phyloP scores from a whole-genome alignment of 1,284 basidiomycete species.

The Taiwanofungus camphoratus region DNA sequence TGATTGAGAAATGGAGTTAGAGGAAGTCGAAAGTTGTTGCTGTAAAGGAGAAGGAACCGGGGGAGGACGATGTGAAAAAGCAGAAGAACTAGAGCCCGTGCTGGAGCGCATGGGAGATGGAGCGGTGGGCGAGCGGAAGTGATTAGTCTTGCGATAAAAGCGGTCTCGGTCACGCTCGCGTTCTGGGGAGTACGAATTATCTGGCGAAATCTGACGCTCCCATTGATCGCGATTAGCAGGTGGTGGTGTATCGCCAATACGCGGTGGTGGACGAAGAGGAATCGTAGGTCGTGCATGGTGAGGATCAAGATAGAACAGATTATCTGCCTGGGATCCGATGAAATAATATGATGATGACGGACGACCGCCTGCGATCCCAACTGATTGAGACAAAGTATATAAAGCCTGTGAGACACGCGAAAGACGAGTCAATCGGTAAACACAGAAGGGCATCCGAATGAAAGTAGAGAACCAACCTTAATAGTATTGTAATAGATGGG shows the following conservation, averaged over 20 bases:
- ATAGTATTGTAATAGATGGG: constrained; percentile 92
- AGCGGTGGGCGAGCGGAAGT: constrained; percentile 40
- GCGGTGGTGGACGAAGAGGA: constrained; percentile 56
- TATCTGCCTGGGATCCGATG: constrained; percentile 86
- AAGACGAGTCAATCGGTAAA: not conserved
- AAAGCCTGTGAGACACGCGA: constrained; percentile 47
- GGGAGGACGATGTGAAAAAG: constrained; percentile 47
- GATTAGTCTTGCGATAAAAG: constrained; percentile 28
- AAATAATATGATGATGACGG: constrained; percentile 98
- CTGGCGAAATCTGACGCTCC: constrained; percentile 24
- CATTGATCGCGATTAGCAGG: constrained; percentile 6
- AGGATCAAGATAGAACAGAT: constrained; percentile 94
- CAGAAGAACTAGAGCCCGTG: constrained; percentile 49
- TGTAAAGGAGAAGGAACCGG: constrained; percentile 60
- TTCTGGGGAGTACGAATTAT: constrained; percentile 19
- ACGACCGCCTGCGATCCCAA: constrained; percentile 93
- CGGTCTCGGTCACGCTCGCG: constrained; percentile 22
- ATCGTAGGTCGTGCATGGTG: constrained; percentile 85
- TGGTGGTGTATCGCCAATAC: constrained; percentile 9
- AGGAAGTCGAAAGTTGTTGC: constrained; percentile 41
- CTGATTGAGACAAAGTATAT: constrained; percentile 91
- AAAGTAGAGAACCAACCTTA: constrained; percentile 57
- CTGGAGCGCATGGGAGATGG: constrained; percentile 42
- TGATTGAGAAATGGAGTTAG: constrained; percentile 26
- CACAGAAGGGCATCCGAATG: not conserved